Percentiles rank a stretch among this genome's conserved stretches.
phyloP scores from a whole-genome alignment of 2,329 filamentous ascomycete species.

The Beauveria medogensis region DNA sequence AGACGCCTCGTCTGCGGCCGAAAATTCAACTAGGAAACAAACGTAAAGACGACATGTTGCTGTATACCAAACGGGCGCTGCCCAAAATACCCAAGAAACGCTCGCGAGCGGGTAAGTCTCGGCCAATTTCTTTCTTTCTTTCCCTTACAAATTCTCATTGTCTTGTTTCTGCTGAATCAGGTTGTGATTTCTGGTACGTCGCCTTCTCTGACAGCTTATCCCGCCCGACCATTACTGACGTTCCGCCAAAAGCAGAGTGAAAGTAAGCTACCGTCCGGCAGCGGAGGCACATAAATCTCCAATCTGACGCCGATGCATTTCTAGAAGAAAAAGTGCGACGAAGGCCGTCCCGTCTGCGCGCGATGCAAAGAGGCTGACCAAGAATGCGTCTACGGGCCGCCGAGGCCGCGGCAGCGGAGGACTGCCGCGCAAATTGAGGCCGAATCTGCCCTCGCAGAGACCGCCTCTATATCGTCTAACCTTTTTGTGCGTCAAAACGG shows the following conservation, averaged over 20 bases:
- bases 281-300: too few species aligned
- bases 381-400: conserved; percentile 42
- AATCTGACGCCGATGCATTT: neutral
- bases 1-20: conserved; percentile 5
- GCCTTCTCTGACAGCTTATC: neutral
- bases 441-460: neutral
- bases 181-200: conserved; percentile 45
- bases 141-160: neutral
- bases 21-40: neutral
- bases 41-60: conserved; percentile 31
- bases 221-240: conserved; percentile 12
- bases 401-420: conserved; percentile 30
- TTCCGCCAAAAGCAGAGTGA: conserved; percentile 38
- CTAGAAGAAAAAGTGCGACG: conserved; percentile 53
- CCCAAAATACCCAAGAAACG: conserved; percentile 47
- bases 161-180: conserved; percentile 22
- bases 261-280: conserved; percentile 29
- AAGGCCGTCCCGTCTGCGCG: conserved; percentile 41
- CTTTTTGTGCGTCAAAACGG: neutral
- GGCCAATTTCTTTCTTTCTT: too few species aligned
- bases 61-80: conserved; percentile 42
- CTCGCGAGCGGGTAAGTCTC: conserved; percentile 43
- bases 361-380: conserved; percentile 42
- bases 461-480: conserved; percentile 13
- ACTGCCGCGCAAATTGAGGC: conserved; percentile 16